Base-by-base conservation (phyloP, 768 basidiomycete genomes). In the Agrocybe pediades region DNA sequence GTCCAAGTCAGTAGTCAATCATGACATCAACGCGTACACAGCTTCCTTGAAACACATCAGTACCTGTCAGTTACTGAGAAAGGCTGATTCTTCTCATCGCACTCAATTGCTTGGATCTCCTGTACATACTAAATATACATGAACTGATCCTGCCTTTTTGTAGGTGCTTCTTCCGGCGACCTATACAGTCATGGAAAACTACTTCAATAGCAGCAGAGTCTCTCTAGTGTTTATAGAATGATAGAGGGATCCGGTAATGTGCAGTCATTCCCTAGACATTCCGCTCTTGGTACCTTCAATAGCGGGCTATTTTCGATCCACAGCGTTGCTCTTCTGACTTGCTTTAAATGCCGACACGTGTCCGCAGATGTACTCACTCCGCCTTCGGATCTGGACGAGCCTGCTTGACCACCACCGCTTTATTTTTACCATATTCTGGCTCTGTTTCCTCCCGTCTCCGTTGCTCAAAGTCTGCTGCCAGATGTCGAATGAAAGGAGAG, bases 21-120 rank as follows among this genome's bases (percentile, higher is more conserved):
- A 46, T 53, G 48, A 49, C 55, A 55, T 55, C 49, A 55, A 51
- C 36, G 42, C 20, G 19, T 20, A 43, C 42, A 52, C 51, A 56
- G 55, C 40, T 45, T 51, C 40, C 44, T 39, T 56, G 55, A 56
- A 56, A 56, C 55, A 47, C 49, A 49, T 53, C 41, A 46, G 15
- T 54, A 26, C 46, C 33, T 36, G 33, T 36, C 33, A 36, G 29
- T 30, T 7, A 30, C 29, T 30, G 29, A 11, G n/a, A 6, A 36
- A 11, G 3, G 33, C n/a, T n/a, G 13, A 36, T 36, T 36, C n/a
- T n/a, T 36, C 33, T 13, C 33, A 36, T 30, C 15, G 8, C 15
- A 7, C 29, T 30, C 15, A 30, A 7, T 30, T 30, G 15, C 15
- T 30, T 30, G n/a, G n/a, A n/a, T n/a, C n/a, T n/a, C n/a, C n/a